Conservation (phyloP, 2,329 filamentous ascomycete species). For the Orbilia oligospora region DNA sequence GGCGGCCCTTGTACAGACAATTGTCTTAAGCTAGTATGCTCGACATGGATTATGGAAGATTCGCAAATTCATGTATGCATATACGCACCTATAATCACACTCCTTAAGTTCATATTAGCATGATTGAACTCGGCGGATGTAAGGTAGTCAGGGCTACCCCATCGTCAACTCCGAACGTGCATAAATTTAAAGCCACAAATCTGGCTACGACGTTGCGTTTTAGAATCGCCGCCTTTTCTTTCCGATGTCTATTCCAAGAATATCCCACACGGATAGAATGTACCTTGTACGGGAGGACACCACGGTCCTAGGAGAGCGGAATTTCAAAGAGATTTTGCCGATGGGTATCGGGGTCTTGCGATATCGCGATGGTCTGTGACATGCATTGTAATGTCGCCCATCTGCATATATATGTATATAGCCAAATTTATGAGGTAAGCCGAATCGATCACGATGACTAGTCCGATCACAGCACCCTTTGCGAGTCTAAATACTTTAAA, state of each 20-base stretch:
- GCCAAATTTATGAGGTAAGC: no score
- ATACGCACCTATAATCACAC: constrained; percentile 14
- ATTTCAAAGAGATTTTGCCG: neutral
- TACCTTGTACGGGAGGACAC: neutral
- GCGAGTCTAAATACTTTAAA: no score
- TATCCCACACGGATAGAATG: neutral
- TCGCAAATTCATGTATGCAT: neutral
- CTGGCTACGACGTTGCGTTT: neutral
- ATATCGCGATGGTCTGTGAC: no score
- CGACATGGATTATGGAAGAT: constrained; percentile 26
- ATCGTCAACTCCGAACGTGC: constrained; percentile 48
- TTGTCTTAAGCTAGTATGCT: no score
- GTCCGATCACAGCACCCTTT: no score
- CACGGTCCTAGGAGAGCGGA: neutral
- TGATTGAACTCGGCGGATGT: neutral
- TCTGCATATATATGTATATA: no score
- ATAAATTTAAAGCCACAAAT: neutral
- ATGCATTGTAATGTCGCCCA: no score
- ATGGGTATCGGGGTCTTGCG: neutral
- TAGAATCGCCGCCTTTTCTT: neutral
- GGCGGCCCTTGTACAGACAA: no score
- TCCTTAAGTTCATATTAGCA: constrained; percentile 1
- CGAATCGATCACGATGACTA: no score
- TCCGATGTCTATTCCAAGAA: neutral
- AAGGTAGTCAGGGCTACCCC: constrained; percentile 44